Evolutionary conservation across 2,329 filamentous ascomycete species (phyloP), one percentile per base, ranked within the genome.

Genomic region (Fusarium dimerum): DNA sequence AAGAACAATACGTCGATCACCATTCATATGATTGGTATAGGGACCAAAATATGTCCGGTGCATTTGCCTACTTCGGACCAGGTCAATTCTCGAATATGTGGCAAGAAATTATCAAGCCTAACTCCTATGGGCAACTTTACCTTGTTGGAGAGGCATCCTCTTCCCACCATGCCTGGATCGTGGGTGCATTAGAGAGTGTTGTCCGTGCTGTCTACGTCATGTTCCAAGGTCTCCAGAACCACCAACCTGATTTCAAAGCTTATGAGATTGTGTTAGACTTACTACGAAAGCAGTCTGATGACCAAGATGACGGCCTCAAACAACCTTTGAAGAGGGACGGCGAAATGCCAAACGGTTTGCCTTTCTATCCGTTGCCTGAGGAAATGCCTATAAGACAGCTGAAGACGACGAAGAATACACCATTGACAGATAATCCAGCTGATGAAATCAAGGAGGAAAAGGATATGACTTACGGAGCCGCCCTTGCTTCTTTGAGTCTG

Each of bases 1-100:
- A 61, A 1, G 46, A 42, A 0, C 47, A 62, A 5, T 60, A 63
- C 4, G 30, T 48, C 2, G 50, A 55, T 0, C 54, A 64, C 6
- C 61, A 64, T 30, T 51, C 46, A 0, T 64, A 48, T 11, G 56
- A 64, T 9, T 64, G 61, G 59, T 57, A 63, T 26, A 51, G 42
- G 26, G 59, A 64, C 17, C 45, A 58, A 29, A 50, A 63, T 5
- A 62, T 62, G 61, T 60, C 61, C 0, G 61, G 61, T 3, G 61
- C 61, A 0, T 64, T 64, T 5, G 61, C 59, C 2, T 64, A 62
- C 38, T 64, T 62, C 10, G 57, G 61, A 0, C 61, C 61, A 0
- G 40, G 56, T 0, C 61, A 63, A 1, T 63, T 62, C 30, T 60
- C 56, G 30, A 60, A 63, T 2, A 63, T 62, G 61, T 63, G 61